Evolutionary conservation across 1,284 basidiomycete species (phyloP).

Genomic region (Phylloboletellus chloephorus): DNA sequence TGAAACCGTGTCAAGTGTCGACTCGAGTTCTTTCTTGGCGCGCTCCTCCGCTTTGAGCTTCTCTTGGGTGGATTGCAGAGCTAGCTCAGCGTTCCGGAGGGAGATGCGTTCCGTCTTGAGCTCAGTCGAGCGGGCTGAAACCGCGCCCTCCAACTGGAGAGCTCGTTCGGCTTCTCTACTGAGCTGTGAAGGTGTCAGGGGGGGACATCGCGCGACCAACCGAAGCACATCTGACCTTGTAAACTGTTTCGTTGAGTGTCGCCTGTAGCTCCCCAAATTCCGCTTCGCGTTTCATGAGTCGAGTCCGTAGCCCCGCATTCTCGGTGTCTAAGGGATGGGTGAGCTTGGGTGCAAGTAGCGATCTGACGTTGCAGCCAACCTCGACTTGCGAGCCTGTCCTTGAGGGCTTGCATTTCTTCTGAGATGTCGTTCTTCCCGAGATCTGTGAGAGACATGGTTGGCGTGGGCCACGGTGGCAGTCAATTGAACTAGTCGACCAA

Average conservation of each 20-base stretch:
- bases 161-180: slow-evolving; percentile 53
- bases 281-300: slow-evolving; percentile 48
- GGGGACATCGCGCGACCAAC: slow-evolving; percentile 8
- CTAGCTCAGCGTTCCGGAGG: slow-evolving; percentile 49
- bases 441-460: slow-evolving; percentile 51
- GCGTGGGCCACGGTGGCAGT: slow-evolving; percentile 14
- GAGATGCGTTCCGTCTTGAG: slow-evolving; percentile 51
- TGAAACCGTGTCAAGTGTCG: slow-evolving; percentile 53
- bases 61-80: slow-evolving; percentile 44
- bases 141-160: slow-evolving; percentile 48
- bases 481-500: slow-evolving; percentile 17
- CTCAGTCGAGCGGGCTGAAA: slow-evolving; percentile 45
- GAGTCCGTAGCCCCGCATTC: slow-evolving; percentile 52
- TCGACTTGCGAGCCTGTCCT: slow-evolving; percentile 57
- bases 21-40: slow-evolving; percentile 50
- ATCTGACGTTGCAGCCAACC: slow-evolving; percentile 36
- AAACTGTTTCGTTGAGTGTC: slow-evolving; percentile 50
- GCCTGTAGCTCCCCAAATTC: slow-evolving; percentile 51
- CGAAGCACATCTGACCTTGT: slow-evolving; percentile 45
- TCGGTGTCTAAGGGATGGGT: slow-evolving; percentile 42
- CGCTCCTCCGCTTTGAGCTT: slow-evolving; percentile 48
- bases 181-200: slow-evolving; percentile 38
- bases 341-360: slow-evolving; percentile 5
- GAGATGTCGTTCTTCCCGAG: slow-evolving; percentile 57
- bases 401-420: slow-evolving; percentile 52